Conservation (phyloP, 306 rosid genomes). For the Quercus rubra region DNA sequence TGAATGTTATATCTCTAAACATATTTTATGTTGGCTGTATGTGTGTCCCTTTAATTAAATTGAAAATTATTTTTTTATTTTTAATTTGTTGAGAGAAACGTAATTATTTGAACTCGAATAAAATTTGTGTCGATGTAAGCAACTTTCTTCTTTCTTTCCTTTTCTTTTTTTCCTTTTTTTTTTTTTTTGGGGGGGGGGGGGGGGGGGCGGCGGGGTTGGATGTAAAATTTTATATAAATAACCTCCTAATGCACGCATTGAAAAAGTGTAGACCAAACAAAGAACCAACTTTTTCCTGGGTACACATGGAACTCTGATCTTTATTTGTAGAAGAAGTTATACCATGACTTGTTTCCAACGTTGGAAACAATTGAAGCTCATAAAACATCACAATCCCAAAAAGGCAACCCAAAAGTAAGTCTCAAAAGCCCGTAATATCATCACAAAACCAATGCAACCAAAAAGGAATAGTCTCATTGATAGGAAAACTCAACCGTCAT, state of each 20-base stretch:
- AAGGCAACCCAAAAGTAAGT: background rate
- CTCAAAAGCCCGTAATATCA: background rate
- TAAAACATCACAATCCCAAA: background rate
- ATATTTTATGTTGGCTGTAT: too few species aligned
- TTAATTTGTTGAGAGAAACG: too few species aligned
- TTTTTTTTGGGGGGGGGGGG: too few species aligned
- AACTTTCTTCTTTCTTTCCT: background rate
- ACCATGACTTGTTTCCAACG: background rate
- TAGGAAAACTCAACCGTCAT: constrained; percentile 23
- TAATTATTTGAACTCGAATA: too few species aligned
- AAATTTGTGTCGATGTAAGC: too few species aligned
- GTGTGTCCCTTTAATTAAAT: too few species aligned
- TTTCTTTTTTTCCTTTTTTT: background rate
- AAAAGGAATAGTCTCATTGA: constrained; percentile 31
- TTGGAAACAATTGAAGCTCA: background rate
- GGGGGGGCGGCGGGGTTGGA: background rate
- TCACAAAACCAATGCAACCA: constrained; percentile 20
- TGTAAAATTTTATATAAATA: background rate
- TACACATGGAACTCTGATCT: background rate
- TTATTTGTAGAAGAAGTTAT: constrained; percentile 29
- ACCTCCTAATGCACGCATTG: background rate
- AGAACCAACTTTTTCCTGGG: constrained; percentile 15
- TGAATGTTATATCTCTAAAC: too few species aligned
- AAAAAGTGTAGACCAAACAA: constrained; percentile 24
- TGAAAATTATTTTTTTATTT: too few species aligned